These are phyloP conservation scores for Schwanniomyces yamadae DNA, from an alignment of 805 yeast species.

Conservation along the genomic window DNA sequence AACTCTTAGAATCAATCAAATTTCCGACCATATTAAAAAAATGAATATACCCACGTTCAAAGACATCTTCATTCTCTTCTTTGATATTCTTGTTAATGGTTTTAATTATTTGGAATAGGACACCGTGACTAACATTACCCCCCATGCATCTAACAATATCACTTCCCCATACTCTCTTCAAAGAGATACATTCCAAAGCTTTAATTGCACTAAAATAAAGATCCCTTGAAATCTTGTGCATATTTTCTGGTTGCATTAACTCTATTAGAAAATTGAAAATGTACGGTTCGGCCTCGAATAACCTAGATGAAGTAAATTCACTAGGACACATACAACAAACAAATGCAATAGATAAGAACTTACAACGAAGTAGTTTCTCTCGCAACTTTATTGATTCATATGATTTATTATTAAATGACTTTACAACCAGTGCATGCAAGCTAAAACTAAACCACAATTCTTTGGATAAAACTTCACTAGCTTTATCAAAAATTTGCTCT, in stretches of 20 bases:
- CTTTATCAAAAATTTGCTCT: conserved; percentile 65
- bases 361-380: conserved; percentile 56
- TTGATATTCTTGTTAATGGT: conserved; percentile 53
- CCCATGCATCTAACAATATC: conserved; percentile 77
- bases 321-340: conserved; percentile 56
- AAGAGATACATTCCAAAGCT: conserved; percentile 67
- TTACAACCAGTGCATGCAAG: conserved; percentile 60
- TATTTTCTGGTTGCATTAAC: conserved; percentile 64
- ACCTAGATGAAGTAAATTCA: conserved; percentile 57
- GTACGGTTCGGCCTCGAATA: conserved; percentile 71
- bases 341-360: conserved; percentile 67
- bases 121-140: conserved; percentile 86
- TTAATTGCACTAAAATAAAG: conserved; percentile 61
- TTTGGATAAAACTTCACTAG: conserved; percentile 54
- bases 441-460: conserved; percentile 66
- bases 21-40: conserved; percentile 64
- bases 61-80: conserved; percentile 30
- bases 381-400: conserved; percentile 56
- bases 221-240: conserved; percentile 44
- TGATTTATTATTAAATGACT: conserved; percentile 63
- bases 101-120: conserved; percentile 69
- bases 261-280: conserved; percentile 68
- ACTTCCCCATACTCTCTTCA: conserved; percentile 65
- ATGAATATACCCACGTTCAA: conserved; percentile 47
- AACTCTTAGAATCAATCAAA: conserved; percentile 53